A percentile compares a stretch with the other conserved stretches of the same genome.
These are phyloP conservation scores for Raffaelea albimanens DNA, from an alignment of 2,329 filamentous ascomycete species.

Conservation along the genomic window DNA sequence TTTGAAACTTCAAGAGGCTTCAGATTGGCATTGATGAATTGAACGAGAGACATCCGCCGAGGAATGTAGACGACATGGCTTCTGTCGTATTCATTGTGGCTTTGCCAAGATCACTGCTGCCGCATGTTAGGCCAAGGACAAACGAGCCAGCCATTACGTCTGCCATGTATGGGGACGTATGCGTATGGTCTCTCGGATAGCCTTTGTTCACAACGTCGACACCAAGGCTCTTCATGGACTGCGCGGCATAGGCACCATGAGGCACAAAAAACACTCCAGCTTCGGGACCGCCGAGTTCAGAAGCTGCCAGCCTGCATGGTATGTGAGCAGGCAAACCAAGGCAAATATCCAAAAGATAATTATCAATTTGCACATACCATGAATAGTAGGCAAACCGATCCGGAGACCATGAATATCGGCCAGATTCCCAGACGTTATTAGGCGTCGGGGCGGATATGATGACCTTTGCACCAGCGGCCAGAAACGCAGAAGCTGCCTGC, in stretches of 20 bases:
- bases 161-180: constrained; percentile 48
- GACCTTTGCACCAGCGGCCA: constrained; percentile 49
- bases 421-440: constrained; percentile 50
- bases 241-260: constrained; percentile 42
- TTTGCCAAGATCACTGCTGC: constrained; percentile 9
- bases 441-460: constrained; percentile 48
- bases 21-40: constrained; percentile 8
- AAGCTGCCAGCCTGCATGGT: constrained; percentile 18
- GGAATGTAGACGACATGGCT: constrained; percentile 5
- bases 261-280: constrained; percentile 45
- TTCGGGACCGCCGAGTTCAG: constrained; percentile 24
- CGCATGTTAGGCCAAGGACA: constrained; percentile 16
- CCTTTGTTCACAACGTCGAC: constrained; percentile 37
- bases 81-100: constrained; percentile 9
- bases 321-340: too few species aligned
- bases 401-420: constrained; percentile 32
- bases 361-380: too few species aligned
- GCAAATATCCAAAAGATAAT: too few species aligned
- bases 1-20: not conserved
- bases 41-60: constrained; percentile 7
- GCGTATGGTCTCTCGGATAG: constrained; percentile 54
- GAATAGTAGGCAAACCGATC: too few species aligned
- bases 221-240: constrained; percentile 37
- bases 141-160: constrained; percentile 47
- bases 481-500: constrained; percentile 43